Base-by-base conservation (phyloP, 2,329 filamentous ascomycete genomes). In the Cucurbitaria berberidis region DNA sequence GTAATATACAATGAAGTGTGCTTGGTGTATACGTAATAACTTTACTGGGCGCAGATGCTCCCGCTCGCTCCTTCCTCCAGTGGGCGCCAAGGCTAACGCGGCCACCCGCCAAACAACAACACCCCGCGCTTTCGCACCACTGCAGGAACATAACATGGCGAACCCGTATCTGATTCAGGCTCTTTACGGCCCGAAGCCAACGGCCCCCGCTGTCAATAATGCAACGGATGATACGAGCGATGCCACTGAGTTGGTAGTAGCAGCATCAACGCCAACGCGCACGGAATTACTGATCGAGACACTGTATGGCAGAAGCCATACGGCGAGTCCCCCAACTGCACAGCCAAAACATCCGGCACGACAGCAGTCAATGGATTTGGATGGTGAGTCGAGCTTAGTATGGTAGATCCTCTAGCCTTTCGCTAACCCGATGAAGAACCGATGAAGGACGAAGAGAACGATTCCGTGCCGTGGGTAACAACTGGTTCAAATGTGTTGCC, bases 91-190 rank as follows among this genome's bases (percentile, higher is more conserved):
- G 29, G 15, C 29, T 4, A 10, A 30, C 29, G 9, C 29, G 29
- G 10, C 29, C 5, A 13, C 29, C 5, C 26, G 9, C 8, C 15
- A 30, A 30, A 30, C 29, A 30, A 30, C 5, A 30, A 3, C 9
- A 11, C 11, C 29, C 3, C n/a, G 24, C 1, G 6, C 7, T 29
- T 15, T 15, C 9, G 15, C 40, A 18, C 16, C 16, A 6, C 21
- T 32, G 6, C 5, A 16, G 10, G 15, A 26, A 5, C 13, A 44
- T 2, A 19, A 3, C 19, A 48, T 48, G 36, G 36, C 36, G 5
- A 41, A 40, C 13, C 35, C 36, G 8, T 48, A 48, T 40, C 45
- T 48, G n/a, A 24, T 48, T 9, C 45, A 48, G 29, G 45, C 45
- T 21, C n/a, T 48, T 8, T 48, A 48, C 24, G 34, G 45, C 13